phyloP scores from a whole-genome alignment of 768 basidiomycete genomes.

The Tulasnella sp. region DNA sequence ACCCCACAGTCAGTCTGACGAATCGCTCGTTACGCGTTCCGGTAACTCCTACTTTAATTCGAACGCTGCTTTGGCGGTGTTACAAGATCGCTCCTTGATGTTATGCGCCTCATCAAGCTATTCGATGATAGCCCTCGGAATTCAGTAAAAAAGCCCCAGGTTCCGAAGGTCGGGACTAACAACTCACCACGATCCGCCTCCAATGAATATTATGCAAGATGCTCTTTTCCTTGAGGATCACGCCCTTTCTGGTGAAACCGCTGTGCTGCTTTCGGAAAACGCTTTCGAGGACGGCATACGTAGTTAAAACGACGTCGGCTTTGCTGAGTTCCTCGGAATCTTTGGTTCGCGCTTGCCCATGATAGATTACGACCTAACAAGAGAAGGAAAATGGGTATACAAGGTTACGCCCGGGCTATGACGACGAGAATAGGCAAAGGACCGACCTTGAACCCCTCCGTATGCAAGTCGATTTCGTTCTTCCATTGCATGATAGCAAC shows the following conservation, averaged over 20 bases:
- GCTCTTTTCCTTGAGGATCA: constrained; percentile 80
- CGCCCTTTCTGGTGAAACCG: constrained; percentile 82
- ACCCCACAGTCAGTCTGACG: not conserved
- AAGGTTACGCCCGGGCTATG: not conserved
- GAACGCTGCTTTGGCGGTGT: constrained; percentile 96
- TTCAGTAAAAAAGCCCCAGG: not conserved
- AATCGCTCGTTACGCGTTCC: not conserved
- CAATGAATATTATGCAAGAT: constrained; percentile 78
- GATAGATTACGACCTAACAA: constrained; percentile 71
- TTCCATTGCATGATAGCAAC: constrained; percentile 75
- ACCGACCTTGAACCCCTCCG: constrained; percentile 57
- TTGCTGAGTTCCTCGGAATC: constrained; percentile 63
- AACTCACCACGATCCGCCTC: constrained; percentile 66
- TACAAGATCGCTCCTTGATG: constrained; percentile 91
- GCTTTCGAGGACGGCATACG: constrained; percentile 37
- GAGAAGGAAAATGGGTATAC: not conserved
- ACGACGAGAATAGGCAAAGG: not conserved
- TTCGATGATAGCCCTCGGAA: not conserved
- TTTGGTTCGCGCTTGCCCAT: constrained; percentile 66
- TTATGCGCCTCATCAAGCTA: constrained; percentile 95
- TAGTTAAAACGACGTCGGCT: constrained; percentile 65
- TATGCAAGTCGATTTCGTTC: constrained; percentile 84
- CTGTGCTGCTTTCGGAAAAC: constrained; percentile 71
- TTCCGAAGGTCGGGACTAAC: not conserved
- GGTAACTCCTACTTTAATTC: constrained; percentile 44